Base-by-base conservation (phyloP, 805 yeast genomes). In the Candida sonorensis region DNA sequence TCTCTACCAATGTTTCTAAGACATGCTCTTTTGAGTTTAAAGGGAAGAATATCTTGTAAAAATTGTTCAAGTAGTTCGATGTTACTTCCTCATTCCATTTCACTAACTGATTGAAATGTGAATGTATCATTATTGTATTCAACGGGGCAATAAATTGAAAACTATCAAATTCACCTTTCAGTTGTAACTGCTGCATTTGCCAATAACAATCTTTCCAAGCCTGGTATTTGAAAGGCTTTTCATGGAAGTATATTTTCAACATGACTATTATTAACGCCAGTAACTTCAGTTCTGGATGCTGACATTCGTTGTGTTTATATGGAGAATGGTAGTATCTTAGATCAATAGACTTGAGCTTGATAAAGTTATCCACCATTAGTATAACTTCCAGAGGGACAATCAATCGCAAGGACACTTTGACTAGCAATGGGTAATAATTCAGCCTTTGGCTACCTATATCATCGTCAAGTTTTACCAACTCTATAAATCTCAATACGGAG, bases 321-420 rank as follows among this genome's bases (percentile, higher is more conserved):
- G 6, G 20, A 18, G 6, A 7, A 9, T 18, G 6, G 24, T 35
- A 27, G 32, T 32, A 4, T 1, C 26, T 7, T 23, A 51, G 26
- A 21, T 44, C 36, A 1, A 53, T 28, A 1, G 43, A 31, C 2
- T 32, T 15, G 25, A 24, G 6, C 26, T 51, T 31, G 4, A 67
- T 37, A 3, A 55, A 30, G 5, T 50, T 51, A 15, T 48, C 44
- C 9, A 63, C 59, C 18, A 65, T 51, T 0, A 49, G 34, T 17
- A 68, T 67, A 2, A 78, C 44, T 24, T 69, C 70, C 3, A 77
- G 62, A 1, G 87, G 73, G 5, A 77, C 41, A 11, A 69, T 48
- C 26, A 69, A 42, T 26, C 69, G 69, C 4, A 62, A 51, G 4
- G 67, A 53, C 1, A 64, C 36, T 35, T 61, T 60, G 33, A 72